These are phyloP conservation scores for Sclerotiophoma versabilis DNA, from an alignment of 2,329 filamentous ascomycete species.

Conservation along the genomic window DNA sequence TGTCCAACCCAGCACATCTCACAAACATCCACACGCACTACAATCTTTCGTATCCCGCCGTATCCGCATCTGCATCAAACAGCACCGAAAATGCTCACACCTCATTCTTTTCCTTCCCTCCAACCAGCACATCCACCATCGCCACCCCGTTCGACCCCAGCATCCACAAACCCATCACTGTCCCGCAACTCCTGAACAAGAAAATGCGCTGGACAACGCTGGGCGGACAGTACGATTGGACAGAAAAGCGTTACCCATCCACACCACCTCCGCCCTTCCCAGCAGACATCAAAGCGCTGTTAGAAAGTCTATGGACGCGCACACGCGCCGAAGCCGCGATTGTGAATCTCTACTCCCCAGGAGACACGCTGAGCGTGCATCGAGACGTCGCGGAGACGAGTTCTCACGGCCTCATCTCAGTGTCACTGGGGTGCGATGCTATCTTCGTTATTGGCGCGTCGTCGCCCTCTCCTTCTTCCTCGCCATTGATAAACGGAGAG, in stretches of 20 bases:
- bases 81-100: too few relatives aligned
- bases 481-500: conserved; percentile 41
- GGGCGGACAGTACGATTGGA: conserved; percentile 97
- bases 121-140: conserved; percentile 29
- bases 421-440: conserved; percentile 89
- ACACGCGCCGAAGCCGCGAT: conserved; percentile 89
- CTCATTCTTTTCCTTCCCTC: conserved; percentile 61
- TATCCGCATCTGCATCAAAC: neutral
- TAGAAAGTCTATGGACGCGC: conserved; percentile 75
- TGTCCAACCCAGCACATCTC: conserved; percentile 75
- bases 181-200: conserved; percentile 74
- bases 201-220: conserved; percentile 94
- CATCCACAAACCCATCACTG: conserved; percentile 76
- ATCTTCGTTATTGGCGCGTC: conserved; percentile 84
- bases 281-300: conserved; percentile 70
- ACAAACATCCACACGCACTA: conserved; percentile 93
- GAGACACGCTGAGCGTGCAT: conserved; percentile 91
- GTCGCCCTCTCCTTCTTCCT: conserved; percentile 60
- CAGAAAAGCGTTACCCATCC: conserved; percentile 78
- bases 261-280: conserved; percentile 76
- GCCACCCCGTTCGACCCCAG: conserved; percentile 69
- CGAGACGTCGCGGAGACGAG: conserved; percentile 90
- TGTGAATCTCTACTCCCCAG: conserved; percentile 89
- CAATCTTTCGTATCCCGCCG: conserved; percentile 66
- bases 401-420: conserved; percentile 77